Base-by-base conservation (phyloP, 306 rosid genomes). In the Gynostemma pentaphyllum region DNA sequence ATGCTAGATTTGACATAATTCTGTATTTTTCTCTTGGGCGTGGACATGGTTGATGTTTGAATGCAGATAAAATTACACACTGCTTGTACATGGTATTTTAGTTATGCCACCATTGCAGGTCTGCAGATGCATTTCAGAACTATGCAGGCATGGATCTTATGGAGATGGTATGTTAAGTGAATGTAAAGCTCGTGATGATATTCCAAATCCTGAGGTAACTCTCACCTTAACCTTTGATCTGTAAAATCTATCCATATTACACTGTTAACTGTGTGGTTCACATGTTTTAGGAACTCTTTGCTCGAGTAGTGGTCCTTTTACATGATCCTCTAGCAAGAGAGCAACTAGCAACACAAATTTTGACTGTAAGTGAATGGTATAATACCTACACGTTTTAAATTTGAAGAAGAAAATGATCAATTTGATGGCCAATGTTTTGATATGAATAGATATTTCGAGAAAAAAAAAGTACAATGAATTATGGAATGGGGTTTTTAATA, bases 41-140 rank as follows among this genome's bases (percentile, higher is more conserved):
- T 56, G 36, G 64, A 56, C 32, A 56, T 56, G 36, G 45, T 42
- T 30, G 28, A 16, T 57, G 46, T 21, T n/a, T 21, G 30, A 37
- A 32, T 59, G 30, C 21, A 59, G 46, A 59, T 59, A 59, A 59
- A 5, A 6, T 1, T 59, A 59, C 27, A 59, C 27, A 59, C 5
- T 59, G 47, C 19, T 59, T 21, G 46, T 59, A 21, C 29, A 9
- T 6, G 64, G 30, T 22, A 24, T 37, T 59, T 44, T 37, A 37
- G 12, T 36, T 2, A 59, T 59, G 64, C 19, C 19, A 21, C 32
- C 12, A 29, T 72, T 79, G 68, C 85, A 91, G 98, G 96, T 91
- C 61, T 91, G 96, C 83, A 85, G 96, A 73, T 91, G 96, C 78
- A 83, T 91, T 79, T 85, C 98, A 5, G 98, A 87, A 75, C 73